These are phyloP conservation scores for Erysimum cheiri DNA, from an alignment of 441 rosid genomes.

Conservation along the genomic window DNA sequence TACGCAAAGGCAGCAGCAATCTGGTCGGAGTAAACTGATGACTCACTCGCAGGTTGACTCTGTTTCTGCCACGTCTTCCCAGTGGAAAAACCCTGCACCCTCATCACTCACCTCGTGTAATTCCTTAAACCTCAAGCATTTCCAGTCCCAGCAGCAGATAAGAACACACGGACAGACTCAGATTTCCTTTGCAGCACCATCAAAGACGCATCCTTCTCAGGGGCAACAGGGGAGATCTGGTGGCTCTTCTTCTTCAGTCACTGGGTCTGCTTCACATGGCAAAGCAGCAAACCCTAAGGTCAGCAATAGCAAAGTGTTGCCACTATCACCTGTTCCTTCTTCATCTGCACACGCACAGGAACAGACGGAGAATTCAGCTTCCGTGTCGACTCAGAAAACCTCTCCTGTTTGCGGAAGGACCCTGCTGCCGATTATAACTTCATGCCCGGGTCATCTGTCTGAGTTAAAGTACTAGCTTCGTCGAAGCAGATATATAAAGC, in stretches of 20 bases:
- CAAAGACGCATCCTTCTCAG: constrained; percentile 41
- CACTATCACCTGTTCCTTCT: constrained; percentile 32
- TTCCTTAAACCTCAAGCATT: constrained; percentile 40
- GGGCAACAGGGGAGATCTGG: constrained; percentile 44
- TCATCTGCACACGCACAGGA: constrained; percentile 39
- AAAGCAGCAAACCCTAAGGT: constrained; percentile 42
- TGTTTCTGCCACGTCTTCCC: constrained; percentile 44
- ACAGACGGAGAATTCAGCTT: constrained; percentile 44
- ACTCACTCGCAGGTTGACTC: constrained; percentile 41
- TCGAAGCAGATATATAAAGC: constrained; percentile 33
- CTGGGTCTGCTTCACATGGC: constrained; percentile 42
- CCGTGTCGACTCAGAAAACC: constrained; percentile 50
- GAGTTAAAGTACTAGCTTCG: constrained; percentile 52
- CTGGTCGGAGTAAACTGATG: constrained; percentile 44
- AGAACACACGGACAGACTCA: constrained; percentile 52
- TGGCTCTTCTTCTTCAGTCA: constrained; percentile 43
- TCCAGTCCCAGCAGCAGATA: constrained; percentile 47
- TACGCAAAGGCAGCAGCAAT: constrained; percentile 46
- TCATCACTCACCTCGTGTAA: constrained; percentile 36
- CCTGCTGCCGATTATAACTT: constrained; percentile 51
- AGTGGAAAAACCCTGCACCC: constrained; percentile 47
- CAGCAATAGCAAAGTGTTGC: constrained; percentile 45
- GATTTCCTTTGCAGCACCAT: constrained; percentile 52
- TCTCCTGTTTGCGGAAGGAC: constrained; percentile 65
- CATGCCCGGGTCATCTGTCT: constrained; percentile 56